Evolutionary conservation across 352 stramenopile species (phyloP).

Genomic region (Pythium phragmitis): DNA sequence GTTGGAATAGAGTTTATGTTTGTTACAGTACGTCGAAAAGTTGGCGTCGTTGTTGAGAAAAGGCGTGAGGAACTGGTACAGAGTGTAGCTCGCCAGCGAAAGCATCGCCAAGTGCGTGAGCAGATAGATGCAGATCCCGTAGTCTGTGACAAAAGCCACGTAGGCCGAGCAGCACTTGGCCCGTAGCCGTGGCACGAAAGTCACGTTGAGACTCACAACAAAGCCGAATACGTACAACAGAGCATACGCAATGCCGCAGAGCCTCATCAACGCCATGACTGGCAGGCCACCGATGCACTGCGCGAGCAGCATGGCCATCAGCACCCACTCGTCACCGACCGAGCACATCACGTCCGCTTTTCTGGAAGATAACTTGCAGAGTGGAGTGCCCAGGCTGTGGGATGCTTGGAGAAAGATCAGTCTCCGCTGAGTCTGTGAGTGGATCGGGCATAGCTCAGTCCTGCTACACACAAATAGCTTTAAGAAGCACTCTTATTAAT

Average conservation of each 20-base stretch:
- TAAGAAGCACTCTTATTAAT: no score
- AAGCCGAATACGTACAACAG: slow-evolving; percentile 38
- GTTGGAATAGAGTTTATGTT: slow-evolving; percentile 39
- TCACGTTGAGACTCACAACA: slow-evolving; percentile 40
- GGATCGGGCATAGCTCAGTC: no score
- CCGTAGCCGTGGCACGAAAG: slow-evolving; percentile 38
- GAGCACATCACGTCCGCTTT: slow-evolving; percentile 29
- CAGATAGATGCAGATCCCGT: slow-evolving; percentile 42
- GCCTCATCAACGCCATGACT: slow-evolving; percentile 50
- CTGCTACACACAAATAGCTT: not conserved
- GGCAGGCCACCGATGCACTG: slow-evolving; percentile 41
- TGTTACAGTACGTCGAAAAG: slow-evolving; percentile 33
- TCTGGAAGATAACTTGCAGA: not conserved
- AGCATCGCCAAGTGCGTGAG: slow-evolving; percentile 41
- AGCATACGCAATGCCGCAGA: slow-evolving; percentile 38
- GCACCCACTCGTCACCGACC: slow-evolving; percentile 46
- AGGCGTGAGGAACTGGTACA: slow-evolving; percentile 38
- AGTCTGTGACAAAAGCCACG: slow-evolving; percentile 38
- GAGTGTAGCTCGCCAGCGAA: slow-evolving; percentile 38
- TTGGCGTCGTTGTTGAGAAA: slow-evolving; percentile 32
- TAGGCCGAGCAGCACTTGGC: slow-evolving; percentile 35
- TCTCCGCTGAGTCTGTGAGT: no score
- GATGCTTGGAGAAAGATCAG: no score
- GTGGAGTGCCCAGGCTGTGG: not conserved
- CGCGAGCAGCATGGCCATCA: slow-evolving; percentile 39